Evolutionary conservation across 768 basidiomycete species (phyloP).

Genomic region (Hemileccinum impolitum): DNA sequence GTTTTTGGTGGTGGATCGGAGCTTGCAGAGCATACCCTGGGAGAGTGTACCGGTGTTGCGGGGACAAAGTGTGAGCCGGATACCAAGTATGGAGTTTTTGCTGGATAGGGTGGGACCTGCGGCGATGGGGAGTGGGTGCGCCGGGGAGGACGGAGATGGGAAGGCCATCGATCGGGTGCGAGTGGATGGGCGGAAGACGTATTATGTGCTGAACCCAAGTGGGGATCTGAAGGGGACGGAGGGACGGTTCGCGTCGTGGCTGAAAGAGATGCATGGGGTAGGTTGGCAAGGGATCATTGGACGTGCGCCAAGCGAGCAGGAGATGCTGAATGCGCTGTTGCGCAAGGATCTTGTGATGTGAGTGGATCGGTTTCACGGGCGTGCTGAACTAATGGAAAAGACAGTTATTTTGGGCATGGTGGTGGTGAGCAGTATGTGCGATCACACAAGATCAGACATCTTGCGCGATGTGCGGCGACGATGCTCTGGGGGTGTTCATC

Average conservation of each 20-base stretch:
- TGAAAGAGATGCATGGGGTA: slow-evolving; percentile 59
- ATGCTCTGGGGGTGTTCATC: slow-evolving; percentile 99
- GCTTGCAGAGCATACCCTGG: slow-evolving; percentile 89
- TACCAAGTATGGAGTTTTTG: slow-evolving; percentile 87
- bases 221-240: slow-evolving; percentile 87
- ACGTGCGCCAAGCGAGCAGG: slow-evolving; percentile 74
- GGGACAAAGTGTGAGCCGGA: slow-evolving; percentile 85
- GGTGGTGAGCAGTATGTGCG: slow-evolving; percentile 94
- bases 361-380: slow-evolving; percentile 30
- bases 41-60: slow-evolving; percentile 88
- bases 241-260: slow-evolving; percentile 76
- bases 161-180: slow-evolving; percentile 41
- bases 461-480: slow-evolving; percentile 84
- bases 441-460: slow-evolving; percentile 77
- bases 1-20: slow-evolving; percentile 88
- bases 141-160: slow-evolving; percentile 3
- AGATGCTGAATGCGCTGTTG: slow-evolving; percentile 70
- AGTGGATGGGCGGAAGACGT: slow-evolving; percentile 68
- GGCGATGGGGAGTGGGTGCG: slow-evolving; percentile 36
- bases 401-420: slow-evolving; percentile 95
- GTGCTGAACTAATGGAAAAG: slow-evolving; percentile 1
- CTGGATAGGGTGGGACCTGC: slow-evolving; percentile 74
- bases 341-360: slow-evolving; percentile 87
- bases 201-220: slow-evolving; percentile 88
- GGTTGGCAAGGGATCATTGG: slow-evolving; percentile 89